Percentiles rank a stretch among this genome's conserved stretches.
phyloP scores from a whole-genome alignment of 139 green algal genomes.

The Chlorella ohadii region DNA sequence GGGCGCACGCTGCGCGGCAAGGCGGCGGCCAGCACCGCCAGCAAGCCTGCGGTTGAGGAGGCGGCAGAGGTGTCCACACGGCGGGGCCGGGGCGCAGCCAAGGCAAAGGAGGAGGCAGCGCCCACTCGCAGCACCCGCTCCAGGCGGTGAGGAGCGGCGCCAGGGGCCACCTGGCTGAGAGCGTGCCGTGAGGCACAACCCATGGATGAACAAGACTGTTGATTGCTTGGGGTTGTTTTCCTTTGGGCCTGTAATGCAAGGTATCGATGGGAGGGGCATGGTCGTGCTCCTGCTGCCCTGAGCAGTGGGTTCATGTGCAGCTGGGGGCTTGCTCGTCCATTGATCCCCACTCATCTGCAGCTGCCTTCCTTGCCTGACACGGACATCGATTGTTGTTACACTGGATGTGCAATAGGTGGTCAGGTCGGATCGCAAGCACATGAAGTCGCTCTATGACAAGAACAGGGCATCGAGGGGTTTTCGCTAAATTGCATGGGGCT shows the following conservation, averaged over 20 bases:
- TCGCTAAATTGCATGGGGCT: too few relatives aligned
- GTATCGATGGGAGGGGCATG: neutral
- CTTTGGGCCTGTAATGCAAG: too few relatives aligned
- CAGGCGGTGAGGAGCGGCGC: neutral
- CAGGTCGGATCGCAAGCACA: too few relatives aligned
- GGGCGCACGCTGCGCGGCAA: conserved; percentile 21
- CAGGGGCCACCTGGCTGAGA: neutral
- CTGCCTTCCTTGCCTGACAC: too few relatives aligned
- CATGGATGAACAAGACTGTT: neutral
- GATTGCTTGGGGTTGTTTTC: too few relatives aligned
- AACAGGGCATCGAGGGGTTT: too few relatives aligned
- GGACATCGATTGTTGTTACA: neutral
- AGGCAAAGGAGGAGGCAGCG: conserved; percentile 4
- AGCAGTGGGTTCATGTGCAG: too few relatives aligned
- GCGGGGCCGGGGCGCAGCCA: neutral
- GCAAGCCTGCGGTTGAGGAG: conserved; percentile 3
- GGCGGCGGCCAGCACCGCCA: neutral
- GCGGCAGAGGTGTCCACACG: conserved; percentile 23
- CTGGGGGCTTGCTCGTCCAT: too few relatives aligned
- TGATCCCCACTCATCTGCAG: too few relatives aligned
- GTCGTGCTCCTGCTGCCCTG: too few relatives aligned
- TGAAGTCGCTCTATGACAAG: too few relatives aligned
- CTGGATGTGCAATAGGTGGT: neutral
- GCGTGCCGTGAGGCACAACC: neutral
- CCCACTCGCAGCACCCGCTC: neutral